Base-by-base conservation (phyloP, 306 rosid genomes). In the Prunus persica region DNA sequence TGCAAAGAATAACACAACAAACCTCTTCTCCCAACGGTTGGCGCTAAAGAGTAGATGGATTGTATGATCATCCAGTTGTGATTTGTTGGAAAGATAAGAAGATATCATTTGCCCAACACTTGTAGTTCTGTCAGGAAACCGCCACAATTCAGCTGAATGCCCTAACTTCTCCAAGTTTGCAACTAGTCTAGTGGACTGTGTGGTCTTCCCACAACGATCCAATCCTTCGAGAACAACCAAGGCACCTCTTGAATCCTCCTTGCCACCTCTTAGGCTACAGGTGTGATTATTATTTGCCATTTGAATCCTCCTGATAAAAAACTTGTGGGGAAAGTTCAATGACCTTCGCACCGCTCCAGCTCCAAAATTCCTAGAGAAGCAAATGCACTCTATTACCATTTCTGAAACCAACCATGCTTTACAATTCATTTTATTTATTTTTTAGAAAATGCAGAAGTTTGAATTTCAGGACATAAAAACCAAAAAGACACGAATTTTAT, bases 1-100 rank as follows among this genome's bases (percentile, higher is more conserved):
- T 55, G 73, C 38, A 60, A 47, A 66, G 24, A 52, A 34, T 54
- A 55, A 50, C 43, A 57, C 25, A 67, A 43, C 83, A 7, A 84
- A 95, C 97, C 97, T 92, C 80, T 89, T 95, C 82, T 95, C 98
- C 98, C 98, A 95, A 54, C 98, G 93, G 75, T 95, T 95, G 55
- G 98, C 97, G 56, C 97, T 95, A 69, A 95, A 95, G 76, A 95
- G 98, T 55, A 92, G 97, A 83, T 95, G 97, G 72, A 95, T 81
- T 3, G 97, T 79, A 67, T 25, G 97, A 80, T 95, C 98, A 78
- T 95, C 97, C 73, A 89, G 83, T 75, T 95, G 93, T 0, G 98
- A 95, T 57, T 91, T 54, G 55, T 92, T 92, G n/a, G 86, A 80
- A 76, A 95, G 98, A 83, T 92, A 95, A 13, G 97, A 79, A 73